Evolutionary conservation across 257 asterid genomes (phyloP), one percentile per base, ranked within the genome.

Genomic region (Ilex asprella): DNA sequence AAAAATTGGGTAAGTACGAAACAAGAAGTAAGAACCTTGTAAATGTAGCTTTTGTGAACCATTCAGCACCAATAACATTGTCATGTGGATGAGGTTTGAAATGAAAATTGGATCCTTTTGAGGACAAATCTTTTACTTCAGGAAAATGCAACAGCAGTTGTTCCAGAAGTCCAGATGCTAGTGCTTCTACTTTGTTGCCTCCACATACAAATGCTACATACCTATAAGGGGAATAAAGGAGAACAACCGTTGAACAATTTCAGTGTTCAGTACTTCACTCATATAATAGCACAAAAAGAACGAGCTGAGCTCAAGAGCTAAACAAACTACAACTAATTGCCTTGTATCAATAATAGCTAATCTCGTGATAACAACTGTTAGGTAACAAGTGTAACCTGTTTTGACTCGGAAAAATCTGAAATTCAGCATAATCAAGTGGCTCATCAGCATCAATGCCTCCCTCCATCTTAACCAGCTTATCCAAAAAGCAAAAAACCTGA

Each of bases 21-120:
- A 54, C 30, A 67, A 60, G 63, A 64, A 69, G 54, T 32, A 52
- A 12, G 57, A 16, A 94, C 99, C 97, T 86, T 67, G 75, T 62
- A 66, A 90, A 67, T 11, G 89, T 82, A 64, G 96, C 70, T 77
- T 84, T 94, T 13, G 82, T 84, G 72, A 94, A 94, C 96, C 99
- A 94, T 50, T 73, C 76, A 62, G 62, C 60, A 31, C 74, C 86
- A 21, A 51, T 67, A 62, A 69, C 56, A 70, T 74, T 75, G 39
- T 77, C 80, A 3, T 88, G 89, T 8, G 82, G 78, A 51, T 57
- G 66, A 43, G 90, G 80, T 69, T 73, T 85, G 68, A 81, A 82
- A 62, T 57, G 71, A 55, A 78, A 72, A 76, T 80, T 77, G 50
- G 82, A 73, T 62, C 97, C 91, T 61, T 77, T 64, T 16, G 82